Conservation (phyloP, 176 grass and related monocot genomes). For the Guadua angustifolia region DNA sequence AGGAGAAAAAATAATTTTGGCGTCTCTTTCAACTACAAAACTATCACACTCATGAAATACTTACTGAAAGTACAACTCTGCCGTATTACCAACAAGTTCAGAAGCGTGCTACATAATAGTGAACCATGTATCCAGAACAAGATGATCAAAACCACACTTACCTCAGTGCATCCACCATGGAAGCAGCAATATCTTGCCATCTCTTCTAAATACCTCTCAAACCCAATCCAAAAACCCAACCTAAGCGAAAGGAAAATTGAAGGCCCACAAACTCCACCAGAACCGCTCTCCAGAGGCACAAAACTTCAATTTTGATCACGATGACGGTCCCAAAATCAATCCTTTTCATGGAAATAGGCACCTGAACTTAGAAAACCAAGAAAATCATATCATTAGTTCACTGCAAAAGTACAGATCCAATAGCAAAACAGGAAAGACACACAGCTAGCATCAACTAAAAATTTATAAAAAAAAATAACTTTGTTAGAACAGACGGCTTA, state of each 20-base stretch:
- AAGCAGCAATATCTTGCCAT: constrained; percentile 53
- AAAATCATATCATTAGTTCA: no score
- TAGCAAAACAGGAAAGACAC: no score
- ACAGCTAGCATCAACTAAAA: no score
- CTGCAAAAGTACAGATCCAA: no score
- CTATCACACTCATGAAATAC: neutral
- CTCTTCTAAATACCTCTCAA: neutral
- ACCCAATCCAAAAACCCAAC: neutral
- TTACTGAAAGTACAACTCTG: neutral
- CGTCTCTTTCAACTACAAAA: neutral
- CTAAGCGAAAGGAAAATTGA: neutral
- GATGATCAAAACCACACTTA: constrained; percentile 34
- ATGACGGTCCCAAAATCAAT: no score
- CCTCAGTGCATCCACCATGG: constrained; percentile 35
- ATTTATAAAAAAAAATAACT: no score
- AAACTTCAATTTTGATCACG: no score
- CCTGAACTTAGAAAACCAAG: no score
- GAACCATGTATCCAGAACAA: neutral
- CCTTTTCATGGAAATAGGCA: no score
- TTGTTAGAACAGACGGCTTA: no score
- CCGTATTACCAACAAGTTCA: neutral
- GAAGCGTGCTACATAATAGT: neutral
- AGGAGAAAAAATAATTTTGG: neutral
- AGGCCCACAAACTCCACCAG: constrained; percentile 10
- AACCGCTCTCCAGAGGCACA: no score